These are phyloP conservation scores for Rhizophora apiculata DNA, from an alignment of 345 rosid genomes.

Conservation along the genomic window DNA sequence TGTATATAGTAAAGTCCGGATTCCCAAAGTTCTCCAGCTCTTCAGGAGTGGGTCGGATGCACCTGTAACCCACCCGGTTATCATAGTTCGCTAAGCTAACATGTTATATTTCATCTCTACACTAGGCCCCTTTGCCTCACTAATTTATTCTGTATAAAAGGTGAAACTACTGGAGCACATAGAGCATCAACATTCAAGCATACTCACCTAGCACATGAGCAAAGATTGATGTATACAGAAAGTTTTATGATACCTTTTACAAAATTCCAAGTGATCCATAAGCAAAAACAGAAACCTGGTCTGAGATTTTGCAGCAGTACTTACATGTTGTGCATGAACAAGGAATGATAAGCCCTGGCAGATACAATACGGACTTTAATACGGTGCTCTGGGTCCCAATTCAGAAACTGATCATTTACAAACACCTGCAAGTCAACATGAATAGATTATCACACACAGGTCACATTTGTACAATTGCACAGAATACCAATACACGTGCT, in stretches of 20 bases:
- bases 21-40: constrained; percentile 96
- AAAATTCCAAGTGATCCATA: no score
- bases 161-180: neutral
- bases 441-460: neutral
- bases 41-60: constrained; percentile 91
- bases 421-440: constrained; percentile 50
- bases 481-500: neutral
- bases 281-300: neutral
- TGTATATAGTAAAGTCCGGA: constrained; percentile 96
- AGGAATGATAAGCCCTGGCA: constrained; percentile 95
- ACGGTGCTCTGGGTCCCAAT: constrained; percentile 85
- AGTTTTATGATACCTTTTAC: neutral
- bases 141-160: neutral
- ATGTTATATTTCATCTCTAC: constrained; percentile 22
- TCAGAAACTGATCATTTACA: constrained; percentile 87
- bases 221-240: neutral
- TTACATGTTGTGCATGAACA: constrained; percentile 99
- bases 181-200: neutral
- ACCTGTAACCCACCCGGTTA: constrained; percentile 77
- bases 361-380: constrained; percentile 97
- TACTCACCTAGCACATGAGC: neutral
- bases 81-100: constrained; percentile 34
- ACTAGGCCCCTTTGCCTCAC: constrained; percentile 5
- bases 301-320: constrained; percentile 19
- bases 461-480: neutral